These are phyloP conservation scores for Bjerkandera adusta DNA, from an alignment of 1,284 basidiomycete species.

Conservation along the genomic window DNA sequence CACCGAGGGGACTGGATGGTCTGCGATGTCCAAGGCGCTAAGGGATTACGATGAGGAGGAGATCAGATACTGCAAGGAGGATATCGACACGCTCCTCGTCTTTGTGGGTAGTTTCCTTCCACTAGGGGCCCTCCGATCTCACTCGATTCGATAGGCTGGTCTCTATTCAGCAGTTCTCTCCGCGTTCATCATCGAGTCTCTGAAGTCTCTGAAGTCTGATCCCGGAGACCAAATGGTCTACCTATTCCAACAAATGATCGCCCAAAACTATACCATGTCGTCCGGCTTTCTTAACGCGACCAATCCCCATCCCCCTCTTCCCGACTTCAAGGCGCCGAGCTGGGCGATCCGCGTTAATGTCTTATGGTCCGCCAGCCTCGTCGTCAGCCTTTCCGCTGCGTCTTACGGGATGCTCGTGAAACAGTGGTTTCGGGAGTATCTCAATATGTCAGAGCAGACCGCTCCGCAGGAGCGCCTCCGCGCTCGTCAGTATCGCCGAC, in stretches of 20 bases:
- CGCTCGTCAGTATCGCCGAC: neutral
- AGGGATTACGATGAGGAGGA: neutral
- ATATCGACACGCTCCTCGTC: neutral
- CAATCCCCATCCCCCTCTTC: neutral
- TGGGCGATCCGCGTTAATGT: neutral
- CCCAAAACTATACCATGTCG: too few species aligned
- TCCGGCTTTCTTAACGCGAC: neutral
- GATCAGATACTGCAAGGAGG: neutral
- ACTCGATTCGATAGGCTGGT: too few species aligned
- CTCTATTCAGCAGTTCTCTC: too few species aligned
- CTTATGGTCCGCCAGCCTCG: neutral
- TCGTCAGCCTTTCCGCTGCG: neutral
- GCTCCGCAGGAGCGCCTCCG: neutral
- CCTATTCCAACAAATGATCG: neutral
- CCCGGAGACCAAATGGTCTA: neutral
- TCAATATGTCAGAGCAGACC: neutral
- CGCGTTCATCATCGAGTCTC: neutral
- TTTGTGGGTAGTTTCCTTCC: neutral
- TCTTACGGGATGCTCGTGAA: neutral
- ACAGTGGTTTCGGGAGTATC: neutral
- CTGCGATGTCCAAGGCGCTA: neutral
- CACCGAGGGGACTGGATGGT: conserved; percentile 1
- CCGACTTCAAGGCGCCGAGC: neutral
- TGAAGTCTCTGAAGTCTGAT: neutral
- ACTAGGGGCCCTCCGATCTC: too few species aligned